These are phyloP conservation scores for Crithidia bombi DNA, from an alignment of 208 protist species.

Conservation along the genomic window DNA sequence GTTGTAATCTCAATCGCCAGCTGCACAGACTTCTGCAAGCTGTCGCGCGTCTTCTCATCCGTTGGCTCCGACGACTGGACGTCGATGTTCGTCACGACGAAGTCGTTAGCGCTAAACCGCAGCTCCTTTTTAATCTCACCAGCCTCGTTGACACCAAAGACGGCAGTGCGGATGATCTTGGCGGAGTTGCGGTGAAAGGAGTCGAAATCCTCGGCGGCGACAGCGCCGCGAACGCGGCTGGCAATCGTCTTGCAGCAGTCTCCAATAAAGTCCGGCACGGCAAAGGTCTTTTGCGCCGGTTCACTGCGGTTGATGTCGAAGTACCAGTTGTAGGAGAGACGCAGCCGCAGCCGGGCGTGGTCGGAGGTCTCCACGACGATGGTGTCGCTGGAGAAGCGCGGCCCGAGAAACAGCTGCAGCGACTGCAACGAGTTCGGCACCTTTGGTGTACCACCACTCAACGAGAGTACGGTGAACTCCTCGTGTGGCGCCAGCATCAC, in stretches of 20 bases:
- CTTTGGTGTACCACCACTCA: slow-evolving; percentile 95
- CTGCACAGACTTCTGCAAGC: slow-evolving; percentile 97
- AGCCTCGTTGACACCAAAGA: slow-evolving; percentile 90
- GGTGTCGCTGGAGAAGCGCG: slow-evolving; percentile 94
- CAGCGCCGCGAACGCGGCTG: slow-evolving; percentile 93
- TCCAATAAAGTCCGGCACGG: slow-evolving; percentile 97
- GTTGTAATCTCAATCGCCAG: slow-evolving; percentile 98
- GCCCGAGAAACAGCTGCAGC: slow-evolving; percentile 94
- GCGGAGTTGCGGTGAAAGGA: slow-evolving; percentile 97
- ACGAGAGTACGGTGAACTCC: slow-evolving; percentile 95
- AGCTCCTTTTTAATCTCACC: slow-evolving; percentile 66
- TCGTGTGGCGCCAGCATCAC: slow-evolving; percentile 96
- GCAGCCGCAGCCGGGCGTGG: slow-evolving; percentile 94
- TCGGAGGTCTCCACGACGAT: slow-evolving; percentile 97
- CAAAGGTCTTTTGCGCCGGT: slow-evolving; percentile 51
- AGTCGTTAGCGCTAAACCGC: slow-evolving; percentile 90
- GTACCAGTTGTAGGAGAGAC: slow-evolving; percentile 97
- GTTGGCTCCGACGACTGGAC: slow-evolving; percentile 95
- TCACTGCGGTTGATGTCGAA: slow-evolving; percentile 83
- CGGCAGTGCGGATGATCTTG: slow-evolving; percentile 93
- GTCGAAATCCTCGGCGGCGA: slow-evolving; percentile 95
- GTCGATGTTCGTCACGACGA: slow-evolving; percentile 96
- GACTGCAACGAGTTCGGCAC: slow-evolving; percentile 91
- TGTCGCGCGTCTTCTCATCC: slow-evolving; percentile 93
- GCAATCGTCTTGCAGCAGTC: slow-evolving; percentile 98